A percentile compares a stretch with the other conserved stretches of the same genome.
phyloP scores from a whole-genome alignment of 768 basidiomycete genomes.

The Galerina marginata region DNA sequence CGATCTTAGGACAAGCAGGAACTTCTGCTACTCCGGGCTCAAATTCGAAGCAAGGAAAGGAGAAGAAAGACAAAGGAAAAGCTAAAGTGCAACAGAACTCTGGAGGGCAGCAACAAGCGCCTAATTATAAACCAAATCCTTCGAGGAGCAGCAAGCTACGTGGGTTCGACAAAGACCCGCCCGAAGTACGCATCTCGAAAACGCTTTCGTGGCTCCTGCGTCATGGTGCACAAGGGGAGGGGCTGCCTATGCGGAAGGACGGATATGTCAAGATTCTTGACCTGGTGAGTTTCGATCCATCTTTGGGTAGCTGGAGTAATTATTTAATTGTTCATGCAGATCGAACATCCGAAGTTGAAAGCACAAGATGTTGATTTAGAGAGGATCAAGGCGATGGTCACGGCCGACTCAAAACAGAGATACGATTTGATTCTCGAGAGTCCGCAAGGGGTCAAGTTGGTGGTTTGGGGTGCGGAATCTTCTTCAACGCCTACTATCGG shows the following conservation, averaged over 20 bases:
- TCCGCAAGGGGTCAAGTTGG: slow-evolving; percentile 25
- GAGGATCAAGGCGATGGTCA: slow-evolving; percentile 66
- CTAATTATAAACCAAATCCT: slow-evolving; percentile 11
- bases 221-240: slow-evolving; percentile 83
- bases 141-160: slow-evolving; percentile 48
- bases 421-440: slow-evolving; percentile 63
- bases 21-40: neutral
- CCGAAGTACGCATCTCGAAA: slow-evolving; percentile 78
- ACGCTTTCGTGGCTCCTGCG: slow-evolving; percentile 91
- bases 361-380: slow-evolving; percentile 54
- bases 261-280: slow-evolving; percentile 86
- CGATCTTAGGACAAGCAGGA: neutral
- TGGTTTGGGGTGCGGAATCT: slow-evolving; percentile 1
- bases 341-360: slow-evolving; percentile 72
- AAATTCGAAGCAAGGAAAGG: neutral
- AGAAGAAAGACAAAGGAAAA: slow-evolving; percentile 15
- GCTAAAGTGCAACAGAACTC: slow-evolving; percentile 1
- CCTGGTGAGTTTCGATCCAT: slow-evolving; percentile 59
- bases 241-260: slow-evolving; percentile 77
- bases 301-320: neutral
- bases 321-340: slow-evolving; percentile 42
- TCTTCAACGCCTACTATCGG: neutral
- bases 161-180: slow-evolving; percentile 66
- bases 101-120: slow-evolving; percentile 3
- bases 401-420: slow-evolving; percentile 68